Base-by-base conservation (phyloP, 352 stramenopile species). In the Phytophthora capsici region DNA sequence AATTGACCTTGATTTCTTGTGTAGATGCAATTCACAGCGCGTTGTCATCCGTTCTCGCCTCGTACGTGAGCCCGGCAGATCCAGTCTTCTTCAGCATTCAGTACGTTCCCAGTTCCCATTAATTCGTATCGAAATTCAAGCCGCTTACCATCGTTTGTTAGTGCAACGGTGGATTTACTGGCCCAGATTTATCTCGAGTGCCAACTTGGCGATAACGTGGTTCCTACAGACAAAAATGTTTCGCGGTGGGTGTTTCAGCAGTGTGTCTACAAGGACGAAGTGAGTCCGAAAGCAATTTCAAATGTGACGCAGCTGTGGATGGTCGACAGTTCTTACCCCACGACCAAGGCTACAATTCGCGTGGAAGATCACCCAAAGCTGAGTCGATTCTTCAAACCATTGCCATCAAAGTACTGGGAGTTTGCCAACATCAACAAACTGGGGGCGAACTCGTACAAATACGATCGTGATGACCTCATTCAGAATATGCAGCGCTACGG, bases 41-140 rank as follows among this genome's bases (percentile, higher is more conserved):
- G 0, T 57, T 78, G 6, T 68, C 63, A 1, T 72, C 61, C 14
- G 64, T 61, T 17, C 72, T 88, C 53, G 74, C 67, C 9, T 80
- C 74, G 6, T 70, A 71, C 34, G 66, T 71, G 43, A 69, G 68
- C 6, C 57, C 77, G 0, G 69, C 71, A 4, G 79, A 88, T 20
- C 74, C 77, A 13, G 48, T 86, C 25, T 88, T 88, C 46, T 78
- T 71, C 61, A 77, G 66, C 25, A 73, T 84, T 46, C 79, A 88
- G 76, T 85, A 77, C 26, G 76, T 77, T 19, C 23, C 19, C 26
- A 55, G 28, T 12, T 38, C 9, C 17, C 4, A 12, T 19, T 28
- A 28, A 6, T 28, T 28, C 25, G 4, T 8, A 6, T 28, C 25
- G 25, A 28, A 28, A 28, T 28, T 28, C 25, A 22, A 45, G 5